Base-by-base conservation (phyloP, 1,284 basidiomycete species). In the Austropuccinia psidii region DNA sequence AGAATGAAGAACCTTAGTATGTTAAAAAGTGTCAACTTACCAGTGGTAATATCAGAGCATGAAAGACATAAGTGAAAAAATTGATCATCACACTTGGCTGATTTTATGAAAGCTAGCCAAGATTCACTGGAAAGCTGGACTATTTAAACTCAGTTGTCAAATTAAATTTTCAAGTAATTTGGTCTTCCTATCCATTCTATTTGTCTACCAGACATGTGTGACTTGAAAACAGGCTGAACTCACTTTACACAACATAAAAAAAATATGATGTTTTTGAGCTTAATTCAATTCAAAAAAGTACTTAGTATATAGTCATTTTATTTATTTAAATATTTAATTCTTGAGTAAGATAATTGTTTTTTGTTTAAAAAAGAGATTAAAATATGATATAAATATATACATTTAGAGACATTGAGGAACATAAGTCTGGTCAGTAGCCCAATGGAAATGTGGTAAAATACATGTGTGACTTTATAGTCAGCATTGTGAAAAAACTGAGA, bases 361-460 rank as follows among this genome's bases (percentile, higher is more conserved):
- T 54, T 77, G 17, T 76, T 78, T 62, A 89, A 86, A 31, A 84
- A 85, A 81, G 93, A 93, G 45, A 91, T 86, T 43, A 90, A 85
- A 83, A 91, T 94, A 79, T 96, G 90, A 33, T 95, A 82, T 57
- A 89, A 87, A 60, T 88, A 85, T 47, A 86, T 76, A 75, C 87
- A 87, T 77, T 86, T 82, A 62, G 85, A 85, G n/a, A 93, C 84
- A 79, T 89, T 87, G 72, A 96, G 83, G 86, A 93, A 93, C 13
- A 90, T 90, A 62, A 96, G 83, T 35, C 89, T 89, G 72, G 92
- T 85, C 80, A 89, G 87, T 3, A 95, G 83, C 4, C 90, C 88
- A 75, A 94, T 88, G 78, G 67, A 76, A 15, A 78, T 43, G 74
- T 80, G 79, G 60, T 80, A 78, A 80, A 93, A 91, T 57, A 93